Evolutionary conservation across 2,329 filamentous ascomycete species (phyloP), one percentile per base, ranked within the genome.

Genomic region (Neocatenulostroma microsporum): DNA sequence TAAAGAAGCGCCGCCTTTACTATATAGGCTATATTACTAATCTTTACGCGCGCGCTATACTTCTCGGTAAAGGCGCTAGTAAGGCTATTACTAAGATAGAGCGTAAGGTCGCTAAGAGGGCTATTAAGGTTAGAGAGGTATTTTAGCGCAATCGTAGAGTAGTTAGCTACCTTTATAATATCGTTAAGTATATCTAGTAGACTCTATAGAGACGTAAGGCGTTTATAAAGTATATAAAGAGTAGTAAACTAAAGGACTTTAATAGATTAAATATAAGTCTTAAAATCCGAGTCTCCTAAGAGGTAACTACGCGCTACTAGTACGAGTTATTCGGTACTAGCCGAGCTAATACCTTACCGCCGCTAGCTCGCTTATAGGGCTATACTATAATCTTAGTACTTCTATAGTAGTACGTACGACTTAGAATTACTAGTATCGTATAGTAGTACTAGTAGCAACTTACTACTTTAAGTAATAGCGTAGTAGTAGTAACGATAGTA

Each of bases 21-120:
- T 37, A 14, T 24, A 27, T 37, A 17, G 21, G 34, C 26, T 28
- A 37, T 37, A 37, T 37, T 30, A 37, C 18, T 19, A 37, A 37
- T 29, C 34, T 37, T 18, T 21, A 21, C 24, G 20, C 26, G 10
- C 27, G 30, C 21, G 34, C 34, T 18, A 37, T 37, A 15, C 29
- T 37, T 12, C 26, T 37, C 18, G 34, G 34, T 21, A 37, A 30
- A 27, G 34, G 27, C 13, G 27, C 25, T 17, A 15, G 34, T 19
- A 37, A 37, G 15, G 34, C 27, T 7, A 21, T 37, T 21, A 28
- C 21, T 23, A 21, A 34, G 8, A 15, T 34, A n/a, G 32, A 18
- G 32, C 32, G 32, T 21, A 24, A 34, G 19, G 24, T 21, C 18
- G 34, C 27, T 26, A 39, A 39, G 30, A 30, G 30, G 13, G 30